phyloP scores from a whole-genome alignment of 805 yeast genomes.

The Saturnispora quitensis region DNA sequence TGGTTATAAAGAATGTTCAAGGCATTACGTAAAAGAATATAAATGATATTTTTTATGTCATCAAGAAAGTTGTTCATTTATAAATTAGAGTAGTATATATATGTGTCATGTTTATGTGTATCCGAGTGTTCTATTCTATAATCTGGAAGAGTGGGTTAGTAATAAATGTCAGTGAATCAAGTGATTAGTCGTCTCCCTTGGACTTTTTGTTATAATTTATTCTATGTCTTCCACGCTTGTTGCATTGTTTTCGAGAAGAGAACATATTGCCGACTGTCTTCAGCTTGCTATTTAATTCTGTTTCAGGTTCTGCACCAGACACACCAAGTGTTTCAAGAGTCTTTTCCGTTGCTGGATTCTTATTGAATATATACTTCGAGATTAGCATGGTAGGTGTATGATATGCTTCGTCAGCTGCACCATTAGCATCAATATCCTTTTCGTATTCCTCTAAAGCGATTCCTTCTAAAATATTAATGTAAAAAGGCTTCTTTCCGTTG shows the following conservation, averaged over 20 bases:
- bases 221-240: constrained; percentile 9
- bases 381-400: constrained; percentile 15
- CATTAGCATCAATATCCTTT: constrained; percentile 1
- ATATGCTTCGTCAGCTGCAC: constrained; percentile 10
- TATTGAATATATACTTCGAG: constrained; percentile 14
- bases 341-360: constrained; percentile 15
- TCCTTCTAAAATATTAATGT: constrained; percentile 28
- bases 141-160: background rate
- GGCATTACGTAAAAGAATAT: background rate
- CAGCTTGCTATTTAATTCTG: background rate
- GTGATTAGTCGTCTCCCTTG: background rate
- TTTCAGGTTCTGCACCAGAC: background rate
- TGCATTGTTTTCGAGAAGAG: background rate
- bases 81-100: background rate
- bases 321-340: constrained; percentile 9
- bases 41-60: background rate
- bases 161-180: background rate
- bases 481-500: constrained; percentile 22
- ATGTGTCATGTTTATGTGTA: background rate
- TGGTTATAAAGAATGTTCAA: background rate
- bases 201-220: constrained; percentile 8
- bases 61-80: background rate
- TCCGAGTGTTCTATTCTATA: background rate
- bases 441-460: constrained; percentile 18
- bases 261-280: constrained; percentile 1